Base-by-base conservation (phyloP, 2,329 filamentous ascomycete species). In the Ophiobolus disseminans region DNA sequence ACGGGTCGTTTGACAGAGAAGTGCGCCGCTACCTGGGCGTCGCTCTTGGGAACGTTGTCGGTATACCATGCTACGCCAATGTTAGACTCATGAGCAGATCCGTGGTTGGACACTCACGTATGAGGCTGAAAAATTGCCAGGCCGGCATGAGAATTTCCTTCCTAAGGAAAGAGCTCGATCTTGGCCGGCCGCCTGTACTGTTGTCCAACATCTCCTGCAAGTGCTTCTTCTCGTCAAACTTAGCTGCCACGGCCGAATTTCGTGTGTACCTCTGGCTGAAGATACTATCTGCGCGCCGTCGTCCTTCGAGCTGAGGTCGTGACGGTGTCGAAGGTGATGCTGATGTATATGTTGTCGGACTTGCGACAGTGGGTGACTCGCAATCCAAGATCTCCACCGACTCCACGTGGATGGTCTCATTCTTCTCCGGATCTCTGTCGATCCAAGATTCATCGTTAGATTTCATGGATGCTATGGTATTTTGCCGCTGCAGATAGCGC, bases 61-160 rank as follows among this genome's bases (percentile, higher is more conserved):
- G 90, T 91, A 68, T 96, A 91, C 92, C 92, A 97, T 21, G 92
- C 89, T 92, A 64, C 45, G 34, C 17, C 40, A 20, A 37, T 45
- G 40, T 67, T 58, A 65, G 63, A 10, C n/a, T 38, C 16, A 8
- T 5, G 23, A 36, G 21, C 14, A 43, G 43, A 43, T n/a, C 6
- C 2, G 53, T 62, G 21, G 14, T 8, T 32, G 11, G 22, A 8
- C 10, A 80, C 88, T 75, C 77, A 91, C 89, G 92, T 62, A 97
- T 91, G 20, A 97, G 78, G 65, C 89, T 91, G 75, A 97, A 97
- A 67, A 97, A 96, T 65, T 97, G 93, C 91, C 92, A 97, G 2
- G 94, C 94, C 28, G 93, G 93, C 78, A 97, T 96, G 49, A 93
- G 87, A 11, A 97, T 89, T 63, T 96, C 92, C 66, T 93, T 96